phyloP scores from a whole-genome alignment of 805 yeast genomes.

The Tanozyma kutaoensis region DNA sequence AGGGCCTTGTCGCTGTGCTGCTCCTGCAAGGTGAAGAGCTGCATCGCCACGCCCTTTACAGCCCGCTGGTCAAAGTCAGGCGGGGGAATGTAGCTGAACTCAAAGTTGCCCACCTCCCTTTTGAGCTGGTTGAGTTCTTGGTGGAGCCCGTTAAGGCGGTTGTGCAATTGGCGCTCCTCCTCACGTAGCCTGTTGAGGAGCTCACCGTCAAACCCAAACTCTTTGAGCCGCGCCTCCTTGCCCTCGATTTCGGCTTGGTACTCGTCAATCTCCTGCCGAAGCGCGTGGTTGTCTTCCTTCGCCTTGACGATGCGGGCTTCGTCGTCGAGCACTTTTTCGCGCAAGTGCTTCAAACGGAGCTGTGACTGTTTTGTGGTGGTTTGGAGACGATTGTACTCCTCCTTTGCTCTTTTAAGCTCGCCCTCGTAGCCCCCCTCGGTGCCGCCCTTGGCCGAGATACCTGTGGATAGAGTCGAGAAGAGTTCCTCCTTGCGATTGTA shows the following conservation, averaged over 20 bases:
- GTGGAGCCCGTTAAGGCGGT: constrained; percentile 15
- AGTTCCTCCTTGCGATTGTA: constrained; percentile 60
- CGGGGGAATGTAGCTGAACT: constrained; percentile 59
- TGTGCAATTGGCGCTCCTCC: constrained; percentile 22
- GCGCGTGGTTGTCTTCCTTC: constrained; percentile 26
- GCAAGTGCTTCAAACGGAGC: constrained; percentile 44
- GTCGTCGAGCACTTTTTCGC: constrained; percentile 35
- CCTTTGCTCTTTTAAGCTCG: constrained; percentile 55
- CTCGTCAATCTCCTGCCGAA: constrained; percentile 28
- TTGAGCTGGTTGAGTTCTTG: constrained; percentile 41
- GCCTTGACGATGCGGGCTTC: constrained; percentile 42
- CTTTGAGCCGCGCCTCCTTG: constrained; percentile 28
- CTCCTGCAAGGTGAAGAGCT: constrained; percentile 54
- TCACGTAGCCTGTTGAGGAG: constrained; percentile 29
- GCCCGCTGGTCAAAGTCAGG: constrained; percentile 43
- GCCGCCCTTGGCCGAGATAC: constrained; percentile 73
- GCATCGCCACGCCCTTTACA: constrained; percentile 86
- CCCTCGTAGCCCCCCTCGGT: constrained; percentile 61
- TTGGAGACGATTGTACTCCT: constrained; percentile 35
- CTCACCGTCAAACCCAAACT: constrained; percentile 45
- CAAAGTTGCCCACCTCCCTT: constrained; percentile 58
- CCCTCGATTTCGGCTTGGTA: constrained; percentile 23
- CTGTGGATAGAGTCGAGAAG: constrained; percentile 70
- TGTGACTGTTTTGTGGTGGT: constrained; percentile 46
- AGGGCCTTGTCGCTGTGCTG: constrained; percentile 46